phyloP scores from a whole-genome alignment of 768 basidiomycete species.

The Psilocybe cubensis region DNA sequence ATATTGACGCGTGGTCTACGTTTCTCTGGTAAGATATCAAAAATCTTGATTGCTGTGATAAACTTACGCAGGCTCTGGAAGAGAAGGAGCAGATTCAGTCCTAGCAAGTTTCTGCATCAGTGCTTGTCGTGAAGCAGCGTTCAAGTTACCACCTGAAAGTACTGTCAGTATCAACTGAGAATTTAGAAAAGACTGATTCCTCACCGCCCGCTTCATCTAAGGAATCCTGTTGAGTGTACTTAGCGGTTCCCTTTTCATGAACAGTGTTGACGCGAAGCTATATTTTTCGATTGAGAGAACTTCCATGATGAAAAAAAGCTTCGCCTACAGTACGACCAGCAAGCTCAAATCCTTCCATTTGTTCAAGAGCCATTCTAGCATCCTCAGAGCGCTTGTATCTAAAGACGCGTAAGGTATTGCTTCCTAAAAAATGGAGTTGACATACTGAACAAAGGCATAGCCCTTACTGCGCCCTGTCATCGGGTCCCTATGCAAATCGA shows the following conservation, averaged over 20 bases:
- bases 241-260: constrained; percentile 84
- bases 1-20: constrained; percentile 76
- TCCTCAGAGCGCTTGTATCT: constrained; percentile 93
- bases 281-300: constrained; percentile 7
- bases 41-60: constrained; percentile 20
- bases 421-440: constrained; percentile 6
- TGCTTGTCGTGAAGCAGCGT: constrained; percentile 96
- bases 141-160: constrained; percentile 87
- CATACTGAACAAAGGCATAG: constrained; percentile 96
- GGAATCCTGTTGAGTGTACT: constrained; percentile 76
- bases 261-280: constrained; percentile 91
- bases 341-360: constrained; percentile 99
- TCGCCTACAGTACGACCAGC: constrained; percentile 85
- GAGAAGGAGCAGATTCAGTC: constrained; percentile 67
- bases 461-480: constrained; percentile 96
- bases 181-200: not conserved
- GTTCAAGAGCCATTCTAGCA: constrained; percentile 95
- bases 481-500: constrained; percentile 95
- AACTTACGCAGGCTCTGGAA: constrained; percentile 65
- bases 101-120: constrained; percentile 99
- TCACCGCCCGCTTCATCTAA: constrained; percentile 91
- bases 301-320: constrained; percentile 14
- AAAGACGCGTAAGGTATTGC: not conserved
- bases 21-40: constrained; percentile 2
- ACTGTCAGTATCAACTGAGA: constrained; percentile 17